Percentiles rank a stretch among this genome's conserved stretches.
These are phyloP conservation scores for Hyparrhenia diplandra DNA, from an alignment of 176 grass and related monocot genomes.

Conservation along the genomic window DNA sequence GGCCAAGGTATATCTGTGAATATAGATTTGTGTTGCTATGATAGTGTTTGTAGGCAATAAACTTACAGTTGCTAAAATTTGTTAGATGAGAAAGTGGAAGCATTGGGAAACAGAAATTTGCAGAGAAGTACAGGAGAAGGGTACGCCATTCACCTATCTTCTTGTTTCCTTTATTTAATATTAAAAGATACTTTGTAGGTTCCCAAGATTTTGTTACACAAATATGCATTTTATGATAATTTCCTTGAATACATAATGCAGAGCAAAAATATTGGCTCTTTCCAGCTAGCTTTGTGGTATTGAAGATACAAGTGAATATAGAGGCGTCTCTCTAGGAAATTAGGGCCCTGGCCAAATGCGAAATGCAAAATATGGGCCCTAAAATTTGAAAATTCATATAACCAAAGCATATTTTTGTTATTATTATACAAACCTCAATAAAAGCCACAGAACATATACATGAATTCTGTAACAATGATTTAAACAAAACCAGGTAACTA, in stretches of 20 bases:
- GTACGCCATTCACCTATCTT: slow-evolving; percentile 16
- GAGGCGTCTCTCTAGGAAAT: not conserved
- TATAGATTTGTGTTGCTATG: slow-evolving; percentile 1
- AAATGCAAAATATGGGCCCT: not conserved
- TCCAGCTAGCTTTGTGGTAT: not conserved
- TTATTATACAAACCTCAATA: not conserved
- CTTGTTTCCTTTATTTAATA: slow-evolving; percentile 27
- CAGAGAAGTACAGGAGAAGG: slow-evolving; percentile 30
- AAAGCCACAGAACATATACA: not conserved
- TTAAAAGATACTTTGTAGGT: not conserved
- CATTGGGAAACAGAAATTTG: slow-evolving; percentile 60
- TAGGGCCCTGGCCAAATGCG: not conserved
- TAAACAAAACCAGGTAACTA: not conserved
- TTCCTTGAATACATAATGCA: not conserved
- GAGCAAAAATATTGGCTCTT: not conserved
- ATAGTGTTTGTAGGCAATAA: slow-evolving; percentile 6
- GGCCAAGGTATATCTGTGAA: slow-evolving; percentile 52
- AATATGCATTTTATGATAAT: slow-evolving; percentile 27
- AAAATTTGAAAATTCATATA: not conserved
- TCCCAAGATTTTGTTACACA: not conserved
- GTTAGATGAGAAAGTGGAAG: slow-evolving; percentile 71
- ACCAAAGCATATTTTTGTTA: not conserved
- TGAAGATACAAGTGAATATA: not conserved
- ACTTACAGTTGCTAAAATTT: slow-evolving; percentile 16
- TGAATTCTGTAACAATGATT: not conserved